These are phyloP conservation scores for Calocybe cyanea DNA, from an alignment of 768 basidiomycete species.

Conservation along the genomic window DNA sequence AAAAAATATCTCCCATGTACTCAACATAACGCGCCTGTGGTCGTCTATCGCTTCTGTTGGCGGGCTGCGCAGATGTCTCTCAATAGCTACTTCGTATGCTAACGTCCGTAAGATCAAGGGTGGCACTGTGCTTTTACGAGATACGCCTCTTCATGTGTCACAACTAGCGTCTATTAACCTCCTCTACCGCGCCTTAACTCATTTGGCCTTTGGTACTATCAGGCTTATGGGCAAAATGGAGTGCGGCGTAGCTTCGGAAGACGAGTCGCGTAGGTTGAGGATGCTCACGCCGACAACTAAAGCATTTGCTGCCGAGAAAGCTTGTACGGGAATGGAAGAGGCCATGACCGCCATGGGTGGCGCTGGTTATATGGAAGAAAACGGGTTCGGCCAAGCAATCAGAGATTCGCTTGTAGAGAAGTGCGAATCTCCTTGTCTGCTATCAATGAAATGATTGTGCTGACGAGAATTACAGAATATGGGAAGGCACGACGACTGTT, in stretches of 20 bases:
- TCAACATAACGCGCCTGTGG: slow-evolving; percentile 76
- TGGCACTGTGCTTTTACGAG: slow-evolving; percentile 45
- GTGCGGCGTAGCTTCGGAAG: slow-evolving; percentile 43
- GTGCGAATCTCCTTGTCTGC: slow-evolving; percentile 19
- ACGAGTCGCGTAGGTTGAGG: slow-evolving; percentile 52
- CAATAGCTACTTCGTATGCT: slow-evolving; percentile 64
- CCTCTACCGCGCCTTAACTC: slow-evolving; percentile 61
- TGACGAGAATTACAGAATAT: slow-evolving; percentile 45
- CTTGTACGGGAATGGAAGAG: slow-evolving; percentile 62
- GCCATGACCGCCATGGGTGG: slow-evolving; percentile 74
- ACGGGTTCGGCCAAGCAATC: slow-evolving; percentile 63
- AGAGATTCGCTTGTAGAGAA: slow-evolving; percentile 72
- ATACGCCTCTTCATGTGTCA: slow-evolving; percentile 61
- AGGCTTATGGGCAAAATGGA: slow-evolving; percentile 60
- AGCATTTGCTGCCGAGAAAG: slow-evolving; percentile 66
- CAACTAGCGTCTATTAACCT: slow-evolving; percentile 58
- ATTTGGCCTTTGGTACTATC: slow-evolving; percentile 59
- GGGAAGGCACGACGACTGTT: slow-evolving; percentile 75
- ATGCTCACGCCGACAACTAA: slow-evolving; percentile 69
- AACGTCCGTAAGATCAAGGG: slow-evolving; percentile 52
- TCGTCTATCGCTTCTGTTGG: slow-evolving; percentile 56
- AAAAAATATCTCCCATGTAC: slow-evolving; percentile 62
- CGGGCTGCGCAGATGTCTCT: slow-evolving; percentile 55
- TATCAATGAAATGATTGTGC: neutral
- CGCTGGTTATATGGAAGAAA: slow-evolving; percentile 84